Conservation (phyloP, 176 grass and related monocot genomes). For the Urochloa ruziziensis region DNA sequence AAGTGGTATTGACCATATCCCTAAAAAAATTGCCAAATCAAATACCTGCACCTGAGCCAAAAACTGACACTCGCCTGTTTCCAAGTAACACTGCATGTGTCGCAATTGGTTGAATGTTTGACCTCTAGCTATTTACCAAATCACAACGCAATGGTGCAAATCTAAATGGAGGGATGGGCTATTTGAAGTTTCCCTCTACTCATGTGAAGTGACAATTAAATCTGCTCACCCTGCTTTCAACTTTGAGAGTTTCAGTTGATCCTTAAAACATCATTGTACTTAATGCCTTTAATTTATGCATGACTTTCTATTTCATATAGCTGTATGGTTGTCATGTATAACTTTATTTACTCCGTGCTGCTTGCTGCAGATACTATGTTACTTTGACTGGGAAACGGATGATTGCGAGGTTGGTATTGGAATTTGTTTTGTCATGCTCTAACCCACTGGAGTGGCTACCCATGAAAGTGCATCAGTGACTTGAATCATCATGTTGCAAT, state of each 20-base stretch:
- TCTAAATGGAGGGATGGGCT: neutral
- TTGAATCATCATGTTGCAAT: slow-evolving; percentile 5
- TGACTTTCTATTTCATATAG: neutral
- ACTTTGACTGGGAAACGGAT: slow-evolving; percentile 88
- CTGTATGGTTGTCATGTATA: neutral
- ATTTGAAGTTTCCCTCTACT: neutral
- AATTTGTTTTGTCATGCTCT: neutral
- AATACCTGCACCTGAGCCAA: too few species aligned
- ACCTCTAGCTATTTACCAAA: neutral
- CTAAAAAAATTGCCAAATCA: too few species aligned
- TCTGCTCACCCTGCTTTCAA: neutral
- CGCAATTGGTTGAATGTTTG: neutral
- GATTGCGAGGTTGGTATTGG: slow-evolving; percentile 59
- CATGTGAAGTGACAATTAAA: neutral
- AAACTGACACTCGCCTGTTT: too few species aligned
- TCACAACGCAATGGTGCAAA: neutral
- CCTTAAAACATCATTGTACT: neutral
- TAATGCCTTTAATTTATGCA: neutral
- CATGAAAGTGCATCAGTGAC: neutral
- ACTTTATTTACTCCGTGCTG: slow-evolving; percentile 17
- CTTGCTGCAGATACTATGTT: slow-evolving; percentile 70
- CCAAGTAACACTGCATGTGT: neutral
- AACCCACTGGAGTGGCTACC: neutral
- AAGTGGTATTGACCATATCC: too few species aligned
- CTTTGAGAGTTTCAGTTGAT: neutral